Evolutionary conservation across 805 yeast species (phyloP), one percentile per base, ranked within the genome.

Genomic region (Zygosaccharomyces pseudorouxii): DNA sequence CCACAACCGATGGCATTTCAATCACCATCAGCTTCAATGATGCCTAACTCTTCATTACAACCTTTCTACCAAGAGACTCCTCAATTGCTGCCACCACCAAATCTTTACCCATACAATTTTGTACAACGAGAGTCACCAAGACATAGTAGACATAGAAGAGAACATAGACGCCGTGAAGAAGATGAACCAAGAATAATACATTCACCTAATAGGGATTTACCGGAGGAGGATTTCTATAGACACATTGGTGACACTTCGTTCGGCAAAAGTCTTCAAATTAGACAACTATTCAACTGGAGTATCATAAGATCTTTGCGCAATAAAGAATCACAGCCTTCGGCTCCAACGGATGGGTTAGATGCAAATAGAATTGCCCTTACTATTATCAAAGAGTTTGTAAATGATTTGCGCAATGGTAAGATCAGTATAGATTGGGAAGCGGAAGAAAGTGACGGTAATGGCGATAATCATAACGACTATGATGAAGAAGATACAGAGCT

Each of bases 271-370:
- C 47, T 62, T 40, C 66, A 62, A 47, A 52, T 65, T 41, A 57
- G 59, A 48, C 67, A 64, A 44, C 55, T 65, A 18, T 63, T 62
- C 49, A 59, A 54, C 36, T 65, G 70, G 70, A 64, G 70, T 47
- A 48, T 63, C 7, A 59, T 61, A 12, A 55, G 67, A 30, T 39
- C 61, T 2, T 42, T 60, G 19, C 54, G 57, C 39, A 59, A 54
- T 22, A 33, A 59, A 36, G 55, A 55, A 35, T 49, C 49, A n/a
- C 49, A 53, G 12, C 40, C 38, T 20, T 14, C 20, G n/a, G 41
- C 44, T 5, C 14, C 44, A 6, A 30, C 44, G 7, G 46, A 50
- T 18, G 52, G 56, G 25, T 45, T 51, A 3, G 55, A 63, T 38
- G 56, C 64, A 5, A 57, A 53, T 29, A 55, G 47, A 45, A 51